A percentile compares a stretch with the other conserved stretches of the same genome.
These are phyloP conservation scores for Xylaria sp. DNA, from an alignment of 2,329 filamentous ascomycete species.

Conservation along the genomic window DNA sequence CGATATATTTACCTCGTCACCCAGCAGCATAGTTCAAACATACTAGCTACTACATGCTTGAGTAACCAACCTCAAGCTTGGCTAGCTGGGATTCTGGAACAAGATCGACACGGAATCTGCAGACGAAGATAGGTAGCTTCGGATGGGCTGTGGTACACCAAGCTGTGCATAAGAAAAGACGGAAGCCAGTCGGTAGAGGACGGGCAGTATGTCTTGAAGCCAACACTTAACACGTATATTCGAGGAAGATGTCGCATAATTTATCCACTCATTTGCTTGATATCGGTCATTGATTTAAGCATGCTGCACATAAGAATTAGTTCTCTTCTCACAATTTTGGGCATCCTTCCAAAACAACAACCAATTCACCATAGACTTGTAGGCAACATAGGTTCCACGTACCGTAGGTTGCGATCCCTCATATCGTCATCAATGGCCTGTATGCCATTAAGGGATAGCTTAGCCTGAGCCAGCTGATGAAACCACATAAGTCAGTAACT, in stretches of 20 bases:
- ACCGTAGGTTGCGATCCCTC: conserved; percentile 63
- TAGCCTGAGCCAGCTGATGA: conserved; percentile 57
- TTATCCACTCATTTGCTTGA: conserved; percentile 36
- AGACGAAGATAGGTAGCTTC: neutral
- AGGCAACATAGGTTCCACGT: conserved; percentile 32
- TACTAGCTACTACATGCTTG: conserved; percentile 1
- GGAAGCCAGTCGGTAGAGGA: neutral
- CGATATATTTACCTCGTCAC: conserved; percentile 9
- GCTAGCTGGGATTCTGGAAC: neutral
- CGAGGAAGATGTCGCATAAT: neutral
- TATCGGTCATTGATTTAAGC: conserved; percentile 51
- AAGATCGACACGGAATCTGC: conserved; percentile 6
- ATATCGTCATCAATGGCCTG: conserved; percentile 66
- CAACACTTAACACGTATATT: neutral
- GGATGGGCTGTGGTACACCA: neutral
- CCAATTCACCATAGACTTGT: neutral
- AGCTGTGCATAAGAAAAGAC: neutral
- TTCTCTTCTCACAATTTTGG: conserved; percentile 10
- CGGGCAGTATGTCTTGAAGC: conserved; percentile 7
- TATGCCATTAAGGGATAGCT: conserved; percentile 59
- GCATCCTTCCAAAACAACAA: neutral
- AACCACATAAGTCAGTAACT: conserved; percentile 37
- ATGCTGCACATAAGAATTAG: conserved; percentile 45
- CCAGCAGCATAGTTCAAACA: conserved; percentile 1
- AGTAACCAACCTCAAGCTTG: conserved; percentile 9